Evolutionary conservation across 2,329 filamentous ascomycete species (phyloP), one percentile per base, ranked within the genome.

Genomic region (Xenoacremonium recifei): DNA sequence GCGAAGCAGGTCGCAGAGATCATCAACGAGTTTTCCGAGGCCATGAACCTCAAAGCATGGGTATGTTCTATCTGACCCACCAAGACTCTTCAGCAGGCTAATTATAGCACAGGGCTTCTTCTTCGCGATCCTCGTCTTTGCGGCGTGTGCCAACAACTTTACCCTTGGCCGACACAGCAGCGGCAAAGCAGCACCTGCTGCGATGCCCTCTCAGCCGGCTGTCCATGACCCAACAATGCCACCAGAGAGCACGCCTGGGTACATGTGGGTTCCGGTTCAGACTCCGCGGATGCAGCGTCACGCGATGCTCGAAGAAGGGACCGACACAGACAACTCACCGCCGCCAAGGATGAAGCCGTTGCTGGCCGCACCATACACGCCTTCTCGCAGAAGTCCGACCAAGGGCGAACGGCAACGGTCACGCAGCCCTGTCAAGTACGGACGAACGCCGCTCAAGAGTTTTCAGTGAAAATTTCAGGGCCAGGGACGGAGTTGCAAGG

Each of bases 1-100:
- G 91, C 89, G 5, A 85, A 88, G 59, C 93, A 91, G 19, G 87
- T 96, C 60, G 92, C 92, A 1, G 82, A 89, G 59, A 95, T 99
- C 30, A 85, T 97, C 65, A 96, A 97, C 62, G 85, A 86, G 57
- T 96, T 97, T 63, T 84, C 95, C 4, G 89, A 95, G 55, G 84
- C 88, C 5, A 91, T 97, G 65, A 89, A 86, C 50, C 85, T 89
- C 66, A 96, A 96, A 66, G 75, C 77, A 9, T 77, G 76, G 68
- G 77, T 80, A 65, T 51, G 73, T 63, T 18, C 11, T 21, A 15
- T 23, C 11, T 32, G 7, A 13, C 23, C n/a, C n/a, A n/a, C n/a
- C n/a, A n/a, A n/a, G n/a, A n/a, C n/a, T n/a, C n/a, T n/a, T n/a
- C n/a, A n/a, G n/a, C n/a, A n/a, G n/a, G 23, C 23, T 9, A 27